phyloP scores from a whole-genome alignment of 768 basidiomycete genomes.

The Lactarius trivialis region DNA sequence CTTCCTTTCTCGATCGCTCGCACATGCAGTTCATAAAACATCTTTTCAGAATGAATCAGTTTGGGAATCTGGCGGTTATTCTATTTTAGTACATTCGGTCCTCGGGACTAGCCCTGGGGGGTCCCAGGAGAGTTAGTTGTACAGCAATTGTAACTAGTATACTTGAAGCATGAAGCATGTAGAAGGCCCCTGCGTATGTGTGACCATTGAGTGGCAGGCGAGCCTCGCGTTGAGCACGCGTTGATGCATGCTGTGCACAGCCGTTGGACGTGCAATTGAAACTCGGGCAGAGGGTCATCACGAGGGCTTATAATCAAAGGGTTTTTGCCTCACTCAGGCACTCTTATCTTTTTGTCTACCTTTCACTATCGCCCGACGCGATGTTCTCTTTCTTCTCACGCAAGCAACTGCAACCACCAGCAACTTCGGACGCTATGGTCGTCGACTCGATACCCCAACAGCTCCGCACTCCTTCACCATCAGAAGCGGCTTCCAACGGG shows the following conservation, averaged over 20 bases:
- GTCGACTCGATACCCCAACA: constrained; percentile 27
- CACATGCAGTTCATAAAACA: not conserved
- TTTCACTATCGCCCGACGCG: constrained; percentile 5
- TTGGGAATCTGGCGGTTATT: not conserved
- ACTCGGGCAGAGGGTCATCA: not conserved
- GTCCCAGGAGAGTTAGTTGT: not conserved
- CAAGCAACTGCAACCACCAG: constrained; percentile 7
- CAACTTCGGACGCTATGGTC: constrained; percentile 4
- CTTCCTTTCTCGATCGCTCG: not conserved
- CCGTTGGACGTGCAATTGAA: not conserved
- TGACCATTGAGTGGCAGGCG: not conserved
- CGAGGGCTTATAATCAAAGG: not conserved
- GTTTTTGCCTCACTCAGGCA: not conserved
- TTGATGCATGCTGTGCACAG: constrained; percentile 14
- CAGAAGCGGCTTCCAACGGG: constrained; percentile 30
- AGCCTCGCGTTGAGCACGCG: constrained; percentile 15
- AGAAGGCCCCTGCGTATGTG: not conserved
- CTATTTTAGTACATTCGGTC: constrained; percentile 1
- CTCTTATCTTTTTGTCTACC: constrained; percentile 7
- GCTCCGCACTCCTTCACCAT: constrained; percentile 51
- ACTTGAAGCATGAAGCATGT: not conserved
- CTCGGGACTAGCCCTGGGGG: not conserved
- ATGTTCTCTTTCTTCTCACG: constrained; percentile 19
- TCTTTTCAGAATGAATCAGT: not conserved
- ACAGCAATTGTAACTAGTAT: too few relatives aligned